A percentile compares a stretch with the other conserved stretches of the same genome.
Evolutionary conservation across 805 yeast genomes (phyloP).

Genomic region (Starmerella apis): DNA sequence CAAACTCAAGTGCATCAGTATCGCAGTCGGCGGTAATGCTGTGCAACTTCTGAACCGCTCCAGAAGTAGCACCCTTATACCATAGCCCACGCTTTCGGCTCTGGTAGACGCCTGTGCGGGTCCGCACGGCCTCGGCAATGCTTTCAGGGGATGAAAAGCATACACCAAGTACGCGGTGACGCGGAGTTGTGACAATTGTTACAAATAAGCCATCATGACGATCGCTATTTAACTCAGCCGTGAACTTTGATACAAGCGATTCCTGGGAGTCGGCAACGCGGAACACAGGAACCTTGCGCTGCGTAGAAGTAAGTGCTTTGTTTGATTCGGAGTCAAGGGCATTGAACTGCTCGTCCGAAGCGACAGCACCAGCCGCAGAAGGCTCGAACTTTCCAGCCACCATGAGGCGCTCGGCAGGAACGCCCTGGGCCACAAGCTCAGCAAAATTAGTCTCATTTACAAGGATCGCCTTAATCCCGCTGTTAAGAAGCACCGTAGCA

Average conservation of each 20-base stretch:
- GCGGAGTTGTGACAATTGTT: constrained; percentile 63
- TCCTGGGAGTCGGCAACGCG: constrained; percentile 13
- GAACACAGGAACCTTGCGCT: constrained; percentile 23
- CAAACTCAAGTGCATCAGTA: constrained; percentile 76
- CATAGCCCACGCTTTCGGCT: constrained; percentile 83
- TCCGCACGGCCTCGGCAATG: constrained; percentile 67
- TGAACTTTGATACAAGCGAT: constrained; percentile 12
- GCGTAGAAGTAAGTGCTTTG: constrained; percentile 17
- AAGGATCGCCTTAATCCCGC: constrained; percentile 43
- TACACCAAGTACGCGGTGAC: constrained; percentile 70
- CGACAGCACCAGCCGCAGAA: constrained; percentile 20
- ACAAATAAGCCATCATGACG: constrained; percentile 78
- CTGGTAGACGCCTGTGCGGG: constrained; percentile 83
- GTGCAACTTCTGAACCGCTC: constrained; percentile 75
- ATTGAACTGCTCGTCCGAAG: constrained; percentile 9
- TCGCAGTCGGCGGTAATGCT: constrained; percentile 77
- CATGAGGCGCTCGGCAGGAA: constrained; percentile 43
- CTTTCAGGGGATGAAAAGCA: constrained; percentile 84
- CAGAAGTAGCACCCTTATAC: constrained; percentile 95
- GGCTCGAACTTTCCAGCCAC: constrained; percentile 20
- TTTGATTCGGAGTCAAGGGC: constrained; percentile 15
- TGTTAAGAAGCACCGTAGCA: constrained; percentile 45
- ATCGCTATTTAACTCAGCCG: constrained; percentile 36
- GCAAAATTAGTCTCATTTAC: constrained; percentile 31
- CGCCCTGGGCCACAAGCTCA: constrained; percentile 38